Base-by-base conservation (phyloP, 2,329 filamentous ascomycete species). In the Trichoderma cornu-damae region DNA sequence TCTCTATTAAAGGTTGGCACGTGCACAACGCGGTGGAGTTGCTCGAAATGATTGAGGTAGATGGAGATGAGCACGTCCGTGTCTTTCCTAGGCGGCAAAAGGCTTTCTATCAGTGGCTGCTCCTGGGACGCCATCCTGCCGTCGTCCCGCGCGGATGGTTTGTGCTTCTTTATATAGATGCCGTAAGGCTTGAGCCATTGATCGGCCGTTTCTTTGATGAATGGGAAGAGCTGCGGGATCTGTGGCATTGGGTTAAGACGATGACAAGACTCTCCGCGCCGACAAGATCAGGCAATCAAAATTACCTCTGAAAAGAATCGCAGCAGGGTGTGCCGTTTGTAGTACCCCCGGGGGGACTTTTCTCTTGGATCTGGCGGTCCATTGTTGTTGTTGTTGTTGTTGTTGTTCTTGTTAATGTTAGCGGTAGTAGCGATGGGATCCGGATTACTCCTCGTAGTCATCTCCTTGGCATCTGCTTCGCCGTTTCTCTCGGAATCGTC, bases 281-380 rank as follows among this genome's bases (percentile, higher is more conserved):
- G 30, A 14, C 11, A 1, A 1, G 12, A 28, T 0, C 6, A 35
- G 40, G 22, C n/a, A n/a, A 1, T 4, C 0, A 11, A 4, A 14
- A 37, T n/a, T 30, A 54, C 51, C 51, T 54, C 51, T 54, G 51
- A 37, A 1, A 54, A 54, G 51, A 54, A 54, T 20, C 51, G 30
- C n/a, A 54, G 22, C 11, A 54, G 40, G 0, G 51, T 35, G 35
- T 54, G 51, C 14, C 51, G 51, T 37, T 40, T 46, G 24, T 54
- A 54, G 22, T 54, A 54, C 22, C 51, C 51, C 32, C 51, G 51
- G 12, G 51, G 51, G 3, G 51, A 54, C 3, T 54, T 54, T 11
- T 54, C 51, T 35, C 51, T 54, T 14, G 51, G 51, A 54, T 54
- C 51, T 28, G 40, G 51, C 1, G 40, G 51, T 1, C 51, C 42